These are phyloP conservation scores for Colletotrichum falcatum DNA, from an alignment of 2,329 filamentous ascomycete genomes.

Conservation along the genomic window DNA sequence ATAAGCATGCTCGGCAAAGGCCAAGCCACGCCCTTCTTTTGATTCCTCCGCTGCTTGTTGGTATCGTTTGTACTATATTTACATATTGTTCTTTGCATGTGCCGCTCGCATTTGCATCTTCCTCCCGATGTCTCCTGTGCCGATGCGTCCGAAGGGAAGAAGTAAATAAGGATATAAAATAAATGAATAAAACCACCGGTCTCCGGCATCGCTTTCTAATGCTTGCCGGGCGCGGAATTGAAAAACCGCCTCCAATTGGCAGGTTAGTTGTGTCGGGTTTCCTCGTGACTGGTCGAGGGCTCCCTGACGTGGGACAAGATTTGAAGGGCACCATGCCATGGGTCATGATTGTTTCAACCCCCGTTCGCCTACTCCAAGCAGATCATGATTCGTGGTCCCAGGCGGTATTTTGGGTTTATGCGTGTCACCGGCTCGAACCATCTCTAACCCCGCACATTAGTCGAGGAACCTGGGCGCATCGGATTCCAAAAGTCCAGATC, in stretches of 20 bases:
- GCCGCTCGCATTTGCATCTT: background rate
- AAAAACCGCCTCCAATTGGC: constrained; percentile 6
- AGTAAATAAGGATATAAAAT: no score
- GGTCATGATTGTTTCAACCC: background rate
- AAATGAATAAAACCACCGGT: background rate
- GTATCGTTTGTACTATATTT: constrained; percentile 39
- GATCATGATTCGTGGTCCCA: constrained; percentile 8
- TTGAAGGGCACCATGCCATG: background rate
- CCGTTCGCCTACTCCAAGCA: background rate
- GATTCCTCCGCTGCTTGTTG: constrained; percentile 30
- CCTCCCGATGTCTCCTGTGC: constrained; percentile 4
- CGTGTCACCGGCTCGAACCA: constrained; percentile 8
- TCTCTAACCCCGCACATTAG: constrained; percentile 15
- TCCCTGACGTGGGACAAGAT: background rate
- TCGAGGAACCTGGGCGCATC: constrained; percentile 27
- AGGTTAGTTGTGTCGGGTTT: background rate
- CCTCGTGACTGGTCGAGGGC: background rate
- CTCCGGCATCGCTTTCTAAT: constrained; percentile 4
- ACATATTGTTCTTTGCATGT: constrained; percentile 31
- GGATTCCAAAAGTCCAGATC: constrained; percentile 39
- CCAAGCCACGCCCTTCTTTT: constrained; percentile 19
- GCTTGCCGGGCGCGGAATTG: constrained; percentile 2
- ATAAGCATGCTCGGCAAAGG: constrained; percentile 33
- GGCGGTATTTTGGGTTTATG: constrained; percentile 2
- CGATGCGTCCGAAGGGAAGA: background rate